Evolutionary conservation across 805 yeast species (phyloP), one percentile per base, ranked within the genome.

Genomic region (Yamadazyma insecticola): DNA sequence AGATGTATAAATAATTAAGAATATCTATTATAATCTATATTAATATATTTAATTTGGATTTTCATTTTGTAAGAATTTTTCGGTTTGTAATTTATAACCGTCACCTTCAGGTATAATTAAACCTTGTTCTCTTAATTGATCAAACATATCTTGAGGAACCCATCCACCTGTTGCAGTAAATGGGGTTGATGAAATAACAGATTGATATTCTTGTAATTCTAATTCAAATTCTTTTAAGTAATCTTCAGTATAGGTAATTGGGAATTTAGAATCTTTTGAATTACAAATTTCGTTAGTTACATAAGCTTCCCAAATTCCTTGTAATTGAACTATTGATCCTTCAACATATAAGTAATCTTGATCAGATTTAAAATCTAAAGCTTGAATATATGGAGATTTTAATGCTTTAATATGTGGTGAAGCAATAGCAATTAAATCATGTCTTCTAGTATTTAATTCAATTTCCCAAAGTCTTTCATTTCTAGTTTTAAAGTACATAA

Each of bases 81-180:
- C 59, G 29, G 60, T 50, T 24, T 61, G 67, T 26, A 66, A 40
- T 32, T 46, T 49, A 43, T 47, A 58, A 12, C 76, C 74, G 13
- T 71, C 75, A 13, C 70, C 70, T 40, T 77, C 71, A 32, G 74
- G 55, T 13, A 49, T 76, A 35, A 90, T 65, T 35, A 81, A 67
- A 1, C 90, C 92, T 39, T 78, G 78, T 13, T 76, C 74, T 24
- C 77, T 57, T 47, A 86, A 67, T 29, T 74, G 73, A 20, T 76
- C 81, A 50, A 90, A 89, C 82, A 87, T 77, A 51, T 87, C 95
- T 52, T 87, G 96, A 12, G 97, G 96, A 35, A 92, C 74, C 96
- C 97, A 90, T 4, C 96, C 96, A 33, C 84, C 82, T 15, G 96
- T 83, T 28, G 90, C 90, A 18, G 85, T 81, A 57, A 87, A 89